phyloP scores from a whole-genome alignment of 2,329 filamentous ascomycete species.

The Periconia macrospinosa region DNA sequence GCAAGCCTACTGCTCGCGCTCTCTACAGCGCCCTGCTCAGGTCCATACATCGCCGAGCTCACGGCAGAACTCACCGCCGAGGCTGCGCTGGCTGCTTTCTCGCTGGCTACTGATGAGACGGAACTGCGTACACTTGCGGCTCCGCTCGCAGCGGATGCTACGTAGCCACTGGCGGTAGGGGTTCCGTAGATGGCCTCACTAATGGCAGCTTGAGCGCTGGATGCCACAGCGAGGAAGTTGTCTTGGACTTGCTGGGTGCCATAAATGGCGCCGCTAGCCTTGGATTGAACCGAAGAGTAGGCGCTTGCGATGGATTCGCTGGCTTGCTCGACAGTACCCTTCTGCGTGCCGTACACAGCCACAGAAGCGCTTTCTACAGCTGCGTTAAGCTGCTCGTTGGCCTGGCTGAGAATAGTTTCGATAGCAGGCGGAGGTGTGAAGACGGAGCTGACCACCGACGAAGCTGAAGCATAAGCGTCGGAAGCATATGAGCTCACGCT shows the following conservation, averaged over 20 bases:
- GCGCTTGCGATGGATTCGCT: slow-evolving; percentile 57
- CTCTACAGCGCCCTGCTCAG: slow-evolving; percentile 50
- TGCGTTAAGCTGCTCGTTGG: slow-evolving; percentile 58
- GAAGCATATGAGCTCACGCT: slow-evolving; percentile 56
- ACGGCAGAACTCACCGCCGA: slow-evolving; percentile 28
- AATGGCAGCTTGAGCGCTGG: slow-evolving; percentile 58
- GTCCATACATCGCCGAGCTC: slow-evolving; percentile 53
- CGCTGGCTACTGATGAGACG: slow-evolving; percentile 49
- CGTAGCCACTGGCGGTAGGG: slow-evolving; percentile 48
- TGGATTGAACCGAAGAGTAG: slow-evolving; percentile 53
- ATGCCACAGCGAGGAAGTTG: slow-evolving; percentile 57
- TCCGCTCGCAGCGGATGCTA: slow-evolving; percentile 49
- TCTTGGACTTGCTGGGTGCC: slow-evolving; percentile 57
- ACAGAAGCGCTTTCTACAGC: slow-evolving; percentile 62
- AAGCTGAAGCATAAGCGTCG: slow-evolving; percentile 52
- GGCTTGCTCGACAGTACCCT: slow-evolving; percentile 57
- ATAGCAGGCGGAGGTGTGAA: slow-evolving; percentile 62
- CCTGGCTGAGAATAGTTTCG: slow-evolving; percentile 60
- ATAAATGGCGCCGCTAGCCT: slow-evolving; percentile 58
- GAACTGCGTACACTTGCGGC: slow-evolving; percentile 50
- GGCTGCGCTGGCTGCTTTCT: slow-evolving; percentile 40
- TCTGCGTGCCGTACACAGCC: slow-evolving; percentile 59
- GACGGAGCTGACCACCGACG: slow-evolving; percentile 50
- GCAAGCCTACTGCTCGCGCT: slow-evolving; percentile 47
- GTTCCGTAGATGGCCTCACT: slow-evolving; percentile 61